These are phyloP conservation scores for Phytophthora citrophthora DNA, from an alignment of 352 stramenopile genomes.

Conservation along the genomic window DNA sequence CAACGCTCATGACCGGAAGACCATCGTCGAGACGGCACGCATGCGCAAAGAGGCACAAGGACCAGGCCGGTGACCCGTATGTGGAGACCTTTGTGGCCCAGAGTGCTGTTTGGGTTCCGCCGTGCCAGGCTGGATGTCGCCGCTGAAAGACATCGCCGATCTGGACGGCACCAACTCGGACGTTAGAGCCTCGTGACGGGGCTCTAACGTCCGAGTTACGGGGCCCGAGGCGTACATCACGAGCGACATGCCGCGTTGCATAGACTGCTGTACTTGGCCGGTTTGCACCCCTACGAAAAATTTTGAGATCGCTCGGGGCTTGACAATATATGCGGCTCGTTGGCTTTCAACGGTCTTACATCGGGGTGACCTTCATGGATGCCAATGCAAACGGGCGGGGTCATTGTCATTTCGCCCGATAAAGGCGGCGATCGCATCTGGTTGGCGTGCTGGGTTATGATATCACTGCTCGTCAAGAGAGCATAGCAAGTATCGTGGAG, in stretches of 20 bases:
- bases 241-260: background rate
- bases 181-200: too few species aligned
- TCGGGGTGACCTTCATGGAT: background rate
- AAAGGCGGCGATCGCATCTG: constrained; percentile 12
- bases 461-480: constrained; percentile 8
- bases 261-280: background rate
- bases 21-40: constrained; percentile 14
- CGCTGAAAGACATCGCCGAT: background rate
- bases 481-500: background rate
- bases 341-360: background rate
- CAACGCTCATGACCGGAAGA: constrained; percentile 28
- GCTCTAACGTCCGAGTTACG: too few species aligned
- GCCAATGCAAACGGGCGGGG: background rate
- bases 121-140: constrained; percentile 12
- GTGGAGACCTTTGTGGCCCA: constrained; percentile 23
- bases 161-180: constrained; percentile 1
- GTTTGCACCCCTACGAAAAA: background rate
- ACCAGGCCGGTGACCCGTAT: constrained; percentile 19
- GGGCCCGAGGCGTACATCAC: too few species aligned
- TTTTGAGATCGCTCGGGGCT: background rate
- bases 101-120: constrained; percentile 19
- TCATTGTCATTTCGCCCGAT: background rate
- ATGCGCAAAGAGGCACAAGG: constrained; percentile 7
- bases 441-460: constrained; percentile 9
- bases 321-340: background rate